Evolutionary conservation across 192 early-diverging fungal species (phyloP).

Genomic region (Backusella psychrophila): DNA sequence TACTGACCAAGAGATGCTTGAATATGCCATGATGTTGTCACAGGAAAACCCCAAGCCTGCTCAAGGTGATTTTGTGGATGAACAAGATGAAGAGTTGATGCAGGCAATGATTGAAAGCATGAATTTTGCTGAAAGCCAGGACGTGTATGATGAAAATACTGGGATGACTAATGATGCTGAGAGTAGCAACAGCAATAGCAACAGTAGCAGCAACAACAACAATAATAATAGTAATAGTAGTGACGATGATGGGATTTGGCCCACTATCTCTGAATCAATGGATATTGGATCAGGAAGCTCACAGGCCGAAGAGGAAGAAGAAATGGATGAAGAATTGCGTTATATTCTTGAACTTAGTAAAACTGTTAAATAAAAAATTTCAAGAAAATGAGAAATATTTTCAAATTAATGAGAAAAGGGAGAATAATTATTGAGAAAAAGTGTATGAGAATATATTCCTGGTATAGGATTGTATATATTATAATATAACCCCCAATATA

Average conservation of each 20-base stretch:
- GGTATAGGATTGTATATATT: too few species aligned
- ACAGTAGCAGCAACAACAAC: neutral
- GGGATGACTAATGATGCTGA: neutral
- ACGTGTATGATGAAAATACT: neutral
- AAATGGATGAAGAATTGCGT: conserved; percentile 33
- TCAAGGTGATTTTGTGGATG: neutral
- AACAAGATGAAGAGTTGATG: conserved; percentile 32
- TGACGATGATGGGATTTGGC: conserved; percentile 3
- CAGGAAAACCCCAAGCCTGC: neutral
- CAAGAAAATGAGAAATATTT: too few species aligned
- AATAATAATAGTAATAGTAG: too few species aligned
- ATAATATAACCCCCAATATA: too few species aligned
- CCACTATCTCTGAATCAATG: neutral
- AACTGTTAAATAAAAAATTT: conserved; percentile 15
- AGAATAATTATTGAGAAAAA: too few species aligned
- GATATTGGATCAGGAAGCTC: neutral
- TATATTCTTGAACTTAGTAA: conserved; percentile 31
- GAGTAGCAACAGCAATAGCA: neutral
- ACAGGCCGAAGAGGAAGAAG: conserved; percentile 4
- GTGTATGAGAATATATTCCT: too few species aligned
- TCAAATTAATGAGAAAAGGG: too few species aligned
- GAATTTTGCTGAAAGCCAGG: conserved; percentile 1
- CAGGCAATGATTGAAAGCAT: conserved; percentile 36
- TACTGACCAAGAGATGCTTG: conserved; percentile 55
- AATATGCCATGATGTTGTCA: conserved; percentile 57